phyloP scores from a whole-genome alignment of 331 rosid genomes.

The Rosa hybrid region DNA sequence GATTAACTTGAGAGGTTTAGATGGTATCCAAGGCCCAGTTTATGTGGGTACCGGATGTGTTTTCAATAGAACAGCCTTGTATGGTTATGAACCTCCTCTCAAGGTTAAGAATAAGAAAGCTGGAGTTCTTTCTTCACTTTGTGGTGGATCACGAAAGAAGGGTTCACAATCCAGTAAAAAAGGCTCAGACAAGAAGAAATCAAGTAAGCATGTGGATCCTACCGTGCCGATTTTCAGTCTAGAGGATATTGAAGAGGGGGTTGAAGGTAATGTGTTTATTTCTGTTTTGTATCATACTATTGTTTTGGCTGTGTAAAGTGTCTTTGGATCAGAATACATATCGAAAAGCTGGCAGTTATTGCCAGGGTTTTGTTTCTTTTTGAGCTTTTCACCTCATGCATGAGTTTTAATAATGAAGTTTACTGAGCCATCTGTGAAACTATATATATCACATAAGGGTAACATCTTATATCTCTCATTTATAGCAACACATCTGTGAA shows the following conservation, averaged over 20 bases:
- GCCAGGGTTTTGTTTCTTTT: neutral
- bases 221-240: constrained; percentile 89
- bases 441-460: neutral
- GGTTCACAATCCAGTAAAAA: constrained; percentile 74
- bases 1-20: constrained; percentile 98
- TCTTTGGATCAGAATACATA: neutral
- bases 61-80: constrained; percentile 91
- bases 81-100: constrained; percentile 93
- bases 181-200: constrained; percentile 81
- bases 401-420: neutral
- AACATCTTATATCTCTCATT: neutral
- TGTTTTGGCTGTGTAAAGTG: neutral
- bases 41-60: constrained; percentile 99
- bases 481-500: neutral
- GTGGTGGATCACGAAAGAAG: constrained; percentile 79
- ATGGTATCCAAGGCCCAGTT: constrained; percentile 98
- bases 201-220: constrained; percentile 76
- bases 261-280: constrained; percentile 61
- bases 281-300: constrained; percentile 9
- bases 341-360: neutral
- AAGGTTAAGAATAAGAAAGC: constrained; percentile 80
- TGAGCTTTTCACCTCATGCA: neutral
- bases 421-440: neutral
- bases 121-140: constrained; percentile 75
- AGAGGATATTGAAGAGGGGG: constrained; percentile 95